A percentile compares a stretch with the other conserved stretches of the same genome.
These are phyloP conservation scores for Morella rubra DNA, from an alignment of 306 rosid genomes.

Conservation along the genomic window DNA sequence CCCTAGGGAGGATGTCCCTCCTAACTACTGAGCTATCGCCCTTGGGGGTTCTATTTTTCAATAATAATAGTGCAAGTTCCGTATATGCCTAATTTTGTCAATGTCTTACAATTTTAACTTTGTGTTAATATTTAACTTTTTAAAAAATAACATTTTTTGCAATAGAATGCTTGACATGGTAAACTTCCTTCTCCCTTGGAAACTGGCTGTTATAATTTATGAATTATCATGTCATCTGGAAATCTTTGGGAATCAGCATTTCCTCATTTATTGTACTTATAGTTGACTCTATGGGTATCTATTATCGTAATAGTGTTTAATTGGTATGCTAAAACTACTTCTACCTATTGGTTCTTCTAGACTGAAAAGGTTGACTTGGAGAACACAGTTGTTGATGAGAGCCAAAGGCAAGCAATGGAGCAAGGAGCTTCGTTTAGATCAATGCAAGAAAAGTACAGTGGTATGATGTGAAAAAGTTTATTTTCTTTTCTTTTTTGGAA, in stretches of 20 bases:
- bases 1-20: no score
- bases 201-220: background rate
- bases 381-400: conserved; percentile 80
- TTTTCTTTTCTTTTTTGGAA: background rate
- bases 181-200: background rate
- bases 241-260: background rate
- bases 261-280: background rate
- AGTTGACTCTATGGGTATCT: background rate
- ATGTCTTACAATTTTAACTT: background rate
- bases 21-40: no score
- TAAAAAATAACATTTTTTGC: background rate
- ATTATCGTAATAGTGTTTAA: background rate
- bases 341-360: conserved; percentile 42
- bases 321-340: conserved; percentile 18
- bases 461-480: conserved; percentile 29
- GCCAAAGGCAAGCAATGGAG: conserved; percentile 57
- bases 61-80: no score
- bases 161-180: background rate
- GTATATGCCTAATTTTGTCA: background rate
- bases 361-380: conserved; percentile 95
- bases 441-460: conserved; percentile 59
- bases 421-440: conserved; percentile 41
- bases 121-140: background rate
- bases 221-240: background rate
- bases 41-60: no score